phyloP scores from a whole-genome alignment of 495 filamentous ascomycete genomes.

The Astrocystis sublimbata region DNA sequence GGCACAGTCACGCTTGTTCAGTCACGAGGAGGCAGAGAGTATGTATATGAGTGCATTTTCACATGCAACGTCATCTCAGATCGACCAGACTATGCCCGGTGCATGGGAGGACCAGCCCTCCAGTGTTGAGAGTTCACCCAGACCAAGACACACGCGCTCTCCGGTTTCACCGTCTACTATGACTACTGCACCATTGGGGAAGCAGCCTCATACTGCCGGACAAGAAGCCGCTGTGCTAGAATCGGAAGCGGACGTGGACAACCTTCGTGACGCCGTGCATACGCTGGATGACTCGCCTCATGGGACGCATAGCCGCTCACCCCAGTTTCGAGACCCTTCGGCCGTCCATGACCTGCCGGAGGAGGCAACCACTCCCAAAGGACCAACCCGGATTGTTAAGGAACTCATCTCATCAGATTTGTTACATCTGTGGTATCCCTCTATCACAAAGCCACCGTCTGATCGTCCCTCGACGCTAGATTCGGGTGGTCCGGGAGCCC shows the following conservation, averaged over 20 bases:
- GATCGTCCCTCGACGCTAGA: not conserved
- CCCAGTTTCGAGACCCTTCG: constrained; percentile 6
- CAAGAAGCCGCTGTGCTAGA: not conserved
- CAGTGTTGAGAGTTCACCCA: constrained; percentile 19
- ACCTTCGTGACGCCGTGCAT: constrained; percentile 26
- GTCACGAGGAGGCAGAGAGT: constrained; percentile 89
- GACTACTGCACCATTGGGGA: not conserved
- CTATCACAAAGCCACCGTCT: constrained; percentile 32
- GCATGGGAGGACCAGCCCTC: constrained; percentile 53
- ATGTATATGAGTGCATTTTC: constrained; percentile 81
- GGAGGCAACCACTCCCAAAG: constrained; percentile 45
- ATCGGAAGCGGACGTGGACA: constrained; percentile 15
- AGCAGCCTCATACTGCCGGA: not conserved
- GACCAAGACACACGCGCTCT: not conserved
- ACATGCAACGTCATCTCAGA: constrained; percentile 37
- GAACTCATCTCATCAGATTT: constrained; percentile 45
- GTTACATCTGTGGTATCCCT: constrained; percentile 48
- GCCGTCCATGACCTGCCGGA: constrained; percentile 38
- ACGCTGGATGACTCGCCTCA: constrained; percentile 1
- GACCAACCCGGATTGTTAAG: constrained; percentile 49
- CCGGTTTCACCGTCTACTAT: not conserved
- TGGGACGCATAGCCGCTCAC: not conserved
- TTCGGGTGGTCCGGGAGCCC: not conserved
- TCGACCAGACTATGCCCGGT: constrained; percentile 58
- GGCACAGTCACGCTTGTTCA: constrained; percentile 76